phyloP scores from a whole-genome alignment of 2,329 filamentous ascomycete genomes.

The Thelonectria olida region DNA sequence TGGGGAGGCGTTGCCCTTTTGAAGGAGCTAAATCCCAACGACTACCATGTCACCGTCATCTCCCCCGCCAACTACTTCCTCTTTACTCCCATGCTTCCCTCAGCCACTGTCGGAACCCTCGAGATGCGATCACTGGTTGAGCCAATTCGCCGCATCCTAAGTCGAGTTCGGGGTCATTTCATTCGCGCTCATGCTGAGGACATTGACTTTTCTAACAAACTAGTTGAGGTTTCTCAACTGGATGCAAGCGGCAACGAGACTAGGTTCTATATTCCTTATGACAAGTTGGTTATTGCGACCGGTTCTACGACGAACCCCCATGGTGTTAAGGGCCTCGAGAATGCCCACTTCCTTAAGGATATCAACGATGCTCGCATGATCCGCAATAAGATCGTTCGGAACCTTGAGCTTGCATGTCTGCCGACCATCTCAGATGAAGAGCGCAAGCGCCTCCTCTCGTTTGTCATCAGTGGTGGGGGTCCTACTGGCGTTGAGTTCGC shows the following conservation, averaged over 20 bases:
- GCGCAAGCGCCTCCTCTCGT: conserved; percentile 86
- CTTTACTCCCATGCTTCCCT: conserved; percentile 97
- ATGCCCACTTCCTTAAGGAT: conserved; percentile 95
- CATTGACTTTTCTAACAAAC: conserved; percentile 89
- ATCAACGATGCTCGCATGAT: conserved; percentile 92
- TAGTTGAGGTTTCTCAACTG: conserved; percentile 84
- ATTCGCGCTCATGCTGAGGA: conserved; percentile 87
- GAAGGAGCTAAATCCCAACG: conserved; percentile 87
- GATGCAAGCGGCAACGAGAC: conserved; percentile 77
- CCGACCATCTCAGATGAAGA: conserved; percentile 92
- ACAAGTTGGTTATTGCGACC: conserved; percentile 93
- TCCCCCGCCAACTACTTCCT: conserved; percentile 97
- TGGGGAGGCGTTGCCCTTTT: conserved; percentile 94
- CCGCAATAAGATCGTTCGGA: conserved; percentile 86
- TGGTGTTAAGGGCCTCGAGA: conserved; percentile 91
- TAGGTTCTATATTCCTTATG: conserved; percentile 94
- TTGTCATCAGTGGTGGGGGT: conserved; percentile 94
- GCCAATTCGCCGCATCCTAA: conserved; percentile 86
- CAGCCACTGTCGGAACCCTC: conserved; percentile 93
- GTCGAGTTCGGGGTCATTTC: conserved; percentile 85
- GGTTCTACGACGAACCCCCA: conserved; percentile 94
- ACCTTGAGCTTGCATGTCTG: conserved; percentile 90
- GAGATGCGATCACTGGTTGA: conserved; percentile 92
- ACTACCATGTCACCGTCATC: conserved; percentile 96
- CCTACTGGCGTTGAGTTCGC: conserved; percentile 98